Percentiles rank a stretch among this genome's conserved stretches.
Conservation (phyloP, 164 flowering plant genomes). For the Berberis thunbergii region DNA sequence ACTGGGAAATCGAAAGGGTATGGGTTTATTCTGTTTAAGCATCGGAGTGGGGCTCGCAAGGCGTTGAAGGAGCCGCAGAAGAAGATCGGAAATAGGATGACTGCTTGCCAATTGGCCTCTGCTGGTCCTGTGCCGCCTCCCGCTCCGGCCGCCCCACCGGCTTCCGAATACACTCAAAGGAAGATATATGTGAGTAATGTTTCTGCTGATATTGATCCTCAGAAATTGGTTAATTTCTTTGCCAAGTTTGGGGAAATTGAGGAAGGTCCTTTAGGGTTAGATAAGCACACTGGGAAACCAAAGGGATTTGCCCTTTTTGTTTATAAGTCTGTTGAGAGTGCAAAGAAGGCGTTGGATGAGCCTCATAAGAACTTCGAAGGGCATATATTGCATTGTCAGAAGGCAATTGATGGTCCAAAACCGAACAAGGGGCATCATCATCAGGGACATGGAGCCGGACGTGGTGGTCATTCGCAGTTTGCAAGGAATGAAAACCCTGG, state of each 20-base stretch:
- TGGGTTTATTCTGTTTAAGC: slow-evolving; percentile 64
- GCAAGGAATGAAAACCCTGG: slow-evolving; percentile 19
- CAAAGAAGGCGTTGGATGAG: slow-evolving; percentile 65
- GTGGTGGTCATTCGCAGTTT: slow-evolving; percentile 12
- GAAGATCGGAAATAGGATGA: slow-evolving; percentile 62
- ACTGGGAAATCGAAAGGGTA: slow-evolving; percentile 85
- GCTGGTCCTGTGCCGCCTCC: slow-evolving; percentile 45
- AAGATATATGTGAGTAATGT: slow-evolving; percentile 87
- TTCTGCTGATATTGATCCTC: slow-evolving; percentile 56
- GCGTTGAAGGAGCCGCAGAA: slow-evolving; percentile 76
- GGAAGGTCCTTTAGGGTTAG: slow-evolving; percentile 84
- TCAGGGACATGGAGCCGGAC: slow-evolving; percentile 8
- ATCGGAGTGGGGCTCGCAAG: slow-evolving; percentile 48
- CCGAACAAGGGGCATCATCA: slow-evolving; percentile 29
- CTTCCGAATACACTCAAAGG: slow-evolving; percentile 61
- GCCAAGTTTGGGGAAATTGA: slow-evolving; percentile 68
- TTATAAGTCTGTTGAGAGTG: slow-evolving; percentile 49
- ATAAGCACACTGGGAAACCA: slow-evolving; percentile 68
- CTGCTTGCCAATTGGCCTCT: slow-evolving; percentile 74
- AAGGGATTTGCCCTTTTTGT: slow-evolving; percentile 74
- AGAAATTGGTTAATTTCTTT: slow-evolving; percentile 45
- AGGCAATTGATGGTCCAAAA: slow-evolving; percentile 79
- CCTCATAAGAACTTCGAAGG: slow-evolving; percentile 85
- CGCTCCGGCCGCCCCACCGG: slow-evolving; percentile 12
- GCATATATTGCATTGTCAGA: slow-evolving; percentile 69